These are phyloP conservation scores for Hansenula sp. DNA, from an alignment of 1,139 yeast species.

Conservation along the genomic window DNA sequence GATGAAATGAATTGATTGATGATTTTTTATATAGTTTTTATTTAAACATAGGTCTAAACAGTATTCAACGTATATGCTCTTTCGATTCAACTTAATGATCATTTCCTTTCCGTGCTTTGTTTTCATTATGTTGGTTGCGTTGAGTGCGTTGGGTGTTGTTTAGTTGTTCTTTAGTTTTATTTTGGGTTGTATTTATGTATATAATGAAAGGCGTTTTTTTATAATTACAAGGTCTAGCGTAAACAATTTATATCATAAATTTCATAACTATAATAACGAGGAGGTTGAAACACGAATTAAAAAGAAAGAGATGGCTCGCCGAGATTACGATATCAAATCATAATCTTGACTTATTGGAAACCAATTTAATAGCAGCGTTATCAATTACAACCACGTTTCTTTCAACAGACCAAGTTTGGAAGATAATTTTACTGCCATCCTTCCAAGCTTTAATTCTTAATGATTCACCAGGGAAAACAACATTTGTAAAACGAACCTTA, in stretches of 20 bases:
- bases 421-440: slow-evolving; percentile 62
- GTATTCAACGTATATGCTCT: background rate
- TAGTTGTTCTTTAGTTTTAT: background rate
- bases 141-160: slow-evolving; percentile 1
- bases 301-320: background rate
- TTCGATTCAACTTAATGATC: background rate
- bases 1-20: background rate
- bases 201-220: background rate
- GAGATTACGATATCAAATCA: slow-evolving; percentile 7
- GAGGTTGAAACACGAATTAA: background rate
- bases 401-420: slow-evolving; percentile 82
- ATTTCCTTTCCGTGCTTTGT: background rate
- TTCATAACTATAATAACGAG: background rate
- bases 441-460: slow-evolving; percentile 85
- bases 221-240: too few species aligned
- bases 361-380: slow-evolving; percentile 81
- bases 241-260: background rate
- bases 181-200: background rate
- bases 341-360: slow-evolving; percentile 19
- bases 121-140: background rate
- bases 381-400: slow-evolving; percentile 77
- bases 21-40: background rate
- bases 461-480: slow-evolving; percentile 97
- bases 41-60: background rate
- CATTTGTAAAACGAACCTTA: slow-evolving; percentile 87